Percentiles rank a stretch among this genome's conserved stretches.
Conservation (phyloP, 164 flowering plant genomes). For the Paratinospora sagittata region DNA sequence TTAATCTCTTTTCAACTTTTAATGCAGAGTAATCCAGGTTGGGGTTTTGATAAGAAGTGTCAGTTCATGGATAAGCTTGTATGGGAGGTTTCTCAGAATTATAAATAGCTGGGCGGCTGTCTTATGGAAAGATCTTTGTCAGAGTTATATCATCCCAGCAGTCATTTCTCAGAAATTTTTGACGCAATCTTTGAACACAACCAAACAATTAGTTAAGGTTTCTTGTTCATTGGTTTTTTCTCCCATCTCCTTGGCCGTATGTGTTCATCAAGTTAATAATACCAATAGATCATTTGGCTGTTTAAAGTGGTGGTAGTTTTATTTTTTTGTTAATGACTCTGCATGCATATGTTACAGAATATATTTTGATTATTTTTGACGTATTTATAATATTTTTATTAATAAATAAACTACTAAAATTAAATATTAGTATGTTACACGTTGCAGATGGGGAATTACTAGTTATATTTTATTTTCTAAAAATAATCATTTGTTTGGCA, state of each 20-base stretch:
- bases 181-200: neutral
- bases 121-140: neutral
- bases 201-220: neutral
- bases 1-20: neutral
- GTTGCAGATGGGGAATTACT: too few relatives aligned
- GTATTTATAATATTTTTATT: too few relatives aligned
- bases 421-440: too few relatives aligned
- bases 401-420: too few relatives aligned
- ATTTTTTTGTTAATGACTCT: too few relatives aligned
- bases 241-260: neutral
- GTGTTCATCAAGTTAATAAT: neutral
- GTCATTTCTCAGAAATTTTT: neutral
- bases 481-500: too few relatives aligned
- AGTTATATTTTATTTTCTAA: too few relatives aligned
- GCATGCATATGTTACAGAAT: too few relatives aligned
- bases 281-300: neutral
- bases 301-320: too few relatives aligned
- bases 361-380: too few relatives aligned
- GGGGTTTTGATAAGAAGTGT: conserved; percentile 86
- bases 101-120: conserved; percentile 28
- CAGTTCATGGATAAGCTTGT: conserved; percentile 93
- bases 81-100: conserved; percentile 51
- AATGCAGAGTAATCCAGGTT: conserved; percentile 91
- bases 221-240: neutral
- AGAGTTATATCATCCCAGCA: neutral